Evolutionary conservation across 2,329 filamentous ascomycete species (phyloP), one percentile per base, ranked within the genome.

Genomic region (Cyphellophora attinorum): DNA sequence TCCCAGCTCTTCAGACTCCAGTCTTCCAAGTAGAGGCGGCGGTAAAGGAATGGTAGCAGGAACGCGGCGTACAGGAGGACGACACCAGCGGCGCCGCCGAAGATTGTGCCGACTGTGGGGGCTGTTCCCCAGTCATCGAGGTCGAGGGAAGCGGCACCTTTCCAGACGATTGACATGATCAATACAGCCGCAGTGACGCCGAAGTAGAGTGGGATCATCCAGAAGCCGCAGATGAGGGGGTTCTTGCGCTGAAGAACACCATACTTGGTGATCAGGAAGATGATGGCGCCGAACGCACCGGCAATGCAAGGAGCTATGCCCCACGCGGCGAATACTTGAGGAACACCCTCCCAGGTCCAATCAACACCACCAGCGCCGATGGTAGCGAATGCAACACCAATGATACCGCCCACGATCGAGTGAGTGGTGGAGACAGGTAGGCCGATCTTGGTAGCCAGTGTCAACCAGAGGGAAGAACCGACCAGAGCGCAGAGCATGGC

Each of bases 401-500:
- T 75, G 19, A 83, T 68, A 40, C 76, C 70, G 0, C 76, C 80
- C 52, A 82, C 71, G 34, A 82, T 69, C 0, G 77, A 79, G 64
- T 81, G 80, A 19, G 77, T 81, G 1, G 78, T 80, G 0, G 77
- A 81, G 46, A 81, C 78, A 58, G 81, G 81, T 38, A 78, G 75
- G 3, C 77, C 81, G 65, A 84, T 67, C 30, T 68, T 67, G 2
- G 80, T 85, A 56, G 79, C 84, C 76, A 79, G 82, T 77, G 83
- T 85, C 25, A 85, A 77, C 79, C 79, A 85, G 10, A 68, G 62
- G 2, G 78, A 76, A 31, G 77, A 75, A 46, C 67, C 78, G 10
- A 74, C 74, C 1, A 75, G 64, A 21, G 75, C 73, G 41, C 72
- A 77, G 16, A 73, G 68, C 51, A 79, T 78, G 38, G 75, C 77